Evolutionary conservation across 768 basidiomycete genomes (phyloP).

Genomic region (Psilocybe sp.): DNA sequence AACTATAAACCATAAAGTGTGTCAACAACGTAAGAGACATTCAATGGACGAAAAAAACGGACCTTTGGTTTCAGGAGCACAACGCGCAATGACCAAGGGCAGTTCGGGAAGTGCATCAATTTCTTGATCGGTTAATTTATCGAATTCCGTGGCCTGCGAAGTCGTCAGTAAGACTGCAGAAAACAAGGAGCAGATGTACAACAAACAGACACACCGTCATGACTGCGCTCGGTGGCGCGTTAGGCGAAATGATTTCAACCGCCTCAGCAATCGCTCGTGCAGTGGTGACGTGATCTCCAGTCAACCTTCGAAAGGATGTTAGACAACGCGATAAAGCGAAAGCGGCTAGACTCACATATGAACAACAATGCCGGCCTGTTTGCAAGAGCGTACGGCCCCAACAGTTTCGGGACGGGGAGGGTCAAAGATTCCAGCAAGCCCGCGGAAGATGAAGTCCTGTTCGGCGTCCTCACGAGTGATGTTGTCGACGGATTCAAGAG

Average conservation of each 20-base stretch:
- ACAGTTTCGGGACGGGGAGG: slow-evolving; percentile 54
- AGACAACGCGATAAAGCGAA: background rate
- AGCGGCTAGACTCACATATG: slow-evolving; percentile 27
- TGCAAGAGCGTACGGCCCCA: slow-evolving; percentile 48
- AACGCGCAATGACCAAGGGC: slow-evolving; percentile 58
- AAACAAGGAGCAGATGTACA: background rate
- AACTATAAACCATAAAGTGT: slow-evolving; percentile 19
- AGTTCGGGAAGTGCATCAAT: slow-evolving; percentile 47
- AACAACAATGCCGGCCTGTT: slow-evolving; percentile 51
- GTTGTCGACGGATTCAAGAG: slow-evolving; percentile 16
- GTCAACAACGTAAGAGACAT: background rate
- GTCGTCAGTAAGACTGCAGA: background rate
- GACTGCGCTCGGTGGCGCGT: slow-evolving; percentile 34
- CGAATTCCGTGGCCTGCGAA: slow-evolving; percentile 41
- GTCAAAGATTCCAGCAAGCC: slow-evolving; percentile 54
- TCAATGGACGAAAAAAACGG: background rate
- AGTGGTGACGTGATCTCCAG: slow-evolving; percentile 52
- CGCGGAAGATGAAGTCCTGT: slow-evolving; percentile 45
- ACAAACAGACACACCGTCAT: slow-evolving; percentile 26
- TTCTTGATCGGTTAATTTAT: slow-evolving; percentile 49
- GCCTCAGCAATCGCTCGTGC: slow-evolving; percentile 49
- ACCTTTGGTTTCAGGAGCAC: slow-evolving; percentile 52
- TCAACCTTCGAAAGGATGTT: slow-evolving; percentile 36
- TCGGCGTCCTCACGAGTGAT: slow-evolving; percentile 43
- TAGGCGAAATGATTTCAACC: slow-evolving; percentile 44